Base-by-base conservation (phyloP, 139 green algal genomes). In the Tetradesmus obliquus region DNA sequence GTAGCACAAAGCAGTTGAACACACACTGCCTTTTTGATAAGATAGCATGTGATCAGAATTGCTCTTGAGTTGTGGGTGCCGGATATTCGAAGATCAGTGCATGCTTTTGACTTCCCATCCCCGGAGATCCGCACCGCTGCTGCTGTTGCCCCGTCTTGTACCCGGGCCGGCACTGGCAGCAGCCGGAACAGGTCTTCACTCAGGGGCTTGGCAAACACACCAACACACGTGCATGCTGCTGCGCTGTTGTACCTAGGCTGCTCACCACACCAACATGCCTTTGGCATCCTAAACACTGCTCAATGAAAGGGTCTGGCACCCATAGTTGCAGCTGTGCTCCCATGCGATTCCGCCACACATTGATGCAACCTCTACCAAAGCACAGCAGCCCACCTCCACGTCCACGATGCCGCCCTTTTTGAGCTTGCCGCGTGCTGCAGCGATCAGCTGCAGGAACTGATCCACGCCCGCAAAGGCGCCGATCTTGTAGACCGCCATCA, bases 401-500 rank as follows among this genome's bases (percentile, higher is more conserved):
- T 99, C 94, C 1, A 95, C 93, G 1, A 96, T 94, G 74, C 97
- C 97, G 12, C 97, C 98, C 89, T 95, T 95, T 66, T 94, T 94
- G 55, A 99, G 95, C 94, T 99, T 99, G 74, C 98, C 98, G 3
- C 97, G 93, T 0, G 94, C 93, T 15, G 84, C 55, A 5, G 97
- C 98, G 9, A 99, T 93, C 9, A 92, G 91, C 86, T 95, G 93
- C 90, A 99, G 91, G 86, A 99, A 98, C 62, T 96, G 84, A 58
- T 98, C 96, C 4, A 95, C 91, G 19, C 86, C 90, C 6, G 92
- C 82, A 88, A 98, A 99, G 15, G 81, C 62, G 0, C 94, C 85
- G 45, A 98, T 94, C 86, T 97, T 98, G 96, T 99, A 99, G 79
- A 98, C 84, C 20, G 88, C 58, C 97, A 99, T 99, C 55, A 99